Percentiles rank a stretch among this genome's conserved stretches.
Evolutionary conservation across 495 filamentous ascomycete species (phyloP).

Genomic region (Podospora sp.): DNA sequence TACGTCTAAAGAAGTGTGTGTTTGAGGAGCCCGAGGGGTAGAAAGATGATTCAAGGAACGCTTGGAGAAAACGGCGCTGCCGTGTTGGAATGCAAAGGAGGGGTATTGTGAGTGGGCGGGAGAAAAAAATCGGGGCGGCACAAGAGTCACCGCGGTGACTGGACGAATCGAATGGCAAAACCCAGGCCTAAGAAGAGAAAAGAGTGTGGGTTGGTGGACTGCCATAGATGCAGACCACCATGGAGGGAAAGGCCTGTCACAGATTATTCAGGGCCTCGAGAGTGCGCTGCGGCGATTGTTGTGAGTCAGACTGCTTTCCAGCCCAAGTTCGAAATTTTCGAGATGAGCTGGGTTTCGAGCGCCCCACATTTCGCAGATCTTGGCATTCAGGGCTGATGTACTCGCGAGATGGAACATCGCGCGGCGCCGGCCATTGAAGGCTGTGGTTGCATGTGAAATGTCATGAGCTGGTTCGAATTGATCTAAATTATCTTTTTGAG

Average conservation of each 20-base stretch:
- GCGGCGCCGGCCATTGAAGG: no score
- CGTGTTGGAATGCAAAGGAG: conserved; percentile 27
- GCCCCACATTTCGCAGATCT: background rate
- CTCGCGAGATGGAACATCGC: no score
- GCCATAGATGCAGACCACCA: conserved; percentile 31
- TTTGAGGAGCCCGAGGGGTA: conserved; percentile 12
- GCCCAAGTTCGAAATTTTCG: background rate
- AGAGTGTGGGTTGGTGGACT: conserved; percentile 23
- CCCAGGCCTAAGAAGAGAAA: conserved; percentile 28
- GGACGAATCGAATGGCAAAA: conserved; percentile 15
- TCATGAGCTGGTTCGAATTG: no score
- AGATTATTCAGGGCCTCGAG: background rate
- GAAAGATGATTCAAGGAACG: conserved; percentile 13
- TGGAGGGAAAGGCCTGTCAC: conserved; percentile 13
- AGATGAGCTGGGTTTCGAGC: background rate
- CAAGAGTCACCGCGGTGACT: conserved; percentile 16
- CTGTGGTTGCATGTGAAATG: no score
- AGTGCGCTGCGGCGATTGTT: background rate
- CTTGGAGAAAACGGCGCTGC: conserved; percentile 19
- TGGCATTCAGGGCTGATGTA: background rate
- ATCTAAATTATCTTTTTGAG: no score
- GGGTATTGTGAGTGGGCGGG: conserved; percentile 9
- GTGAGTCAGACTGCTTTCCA: conserved; percentile 2
- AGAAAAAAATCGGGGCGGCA: conserved; percentile 15
- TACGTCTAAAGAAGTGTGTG: conserved; percentile 33